These are phyloP conservation scores for Fusarium sp. DNA, from an alignment of 2,329 filamentous ascomycete species.

Conservation along the genomic window DNA sequence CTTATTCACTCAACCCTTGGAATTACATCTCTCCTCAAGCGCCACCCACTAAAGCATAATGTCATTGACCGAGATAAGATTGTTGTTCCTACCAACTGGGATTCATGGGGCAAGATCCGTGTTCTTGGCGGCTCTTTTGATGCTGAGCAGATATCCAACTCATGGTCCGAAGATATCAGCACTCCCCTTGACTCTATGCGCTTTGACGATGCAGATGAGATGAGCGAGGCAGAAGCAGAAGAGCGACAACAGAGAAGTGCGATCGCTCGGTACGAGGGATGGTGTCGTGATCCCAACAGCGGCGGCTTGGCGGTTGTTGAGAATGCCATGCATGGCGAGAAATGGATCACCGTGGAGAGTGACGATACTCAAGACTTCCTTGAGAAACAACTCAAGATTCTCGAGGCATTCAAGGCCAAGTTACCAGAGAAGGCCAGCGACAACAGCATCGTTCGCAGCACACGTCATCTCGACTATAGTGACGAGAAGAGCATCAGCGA, in stretches of 20 bases:
- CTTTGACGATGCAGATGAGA: conserved; percentile 41
- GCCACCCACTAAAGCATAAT: conserved; percentile 85
- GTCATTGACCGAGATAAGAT: conserved; percentile 96
- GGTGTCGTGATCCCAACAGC: conserved; percentile 80
- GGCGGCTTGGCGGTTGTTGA: conserved; percentile 63
- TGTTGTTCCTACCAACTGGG: conserved; percentile 95
- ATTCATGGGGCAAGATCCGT: conserved; percentile 97
- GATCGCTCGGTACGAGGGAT: conserved; percentile 81
- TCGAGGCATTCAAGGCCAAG: conserved; percentile 75
- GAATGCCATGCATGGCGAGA: conserved; percentile 55
- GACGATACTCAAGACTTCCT: conserved; percentile 84
- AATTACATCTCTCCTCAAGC: conserved; percentile 85
- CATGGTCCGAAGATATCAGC: conserved; percentile 88
- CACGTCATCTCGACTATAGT: conserved; percentile 52
- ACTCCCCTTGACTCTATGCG: conserved; percentile 56
- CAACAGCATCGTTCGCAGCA: conserved; percentile 38
- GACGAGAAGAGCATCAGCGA: conserved; percentile 71
- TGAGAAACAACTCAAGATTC: conserved; percentile 76
- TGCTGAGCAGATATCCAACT: conserved; percentile 85
- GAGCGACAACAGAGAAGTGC: conserved; percentile 65
- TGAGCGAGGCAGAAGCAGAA: conserved; percentile 43
- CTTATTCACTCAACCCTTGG: conserved; percentile 88
- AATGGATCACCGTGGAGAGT: conserved; percentile 53
- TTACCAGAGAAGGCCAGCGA: conserved; percentile 61
- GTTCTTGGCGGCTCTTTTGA: conserved; percentile 93